Evolutionary conservation across 108 stramenopile species (phyloP), one percentile per base, ranked within the genome.

Genomic region (Bacterosira constricta): DNA sequence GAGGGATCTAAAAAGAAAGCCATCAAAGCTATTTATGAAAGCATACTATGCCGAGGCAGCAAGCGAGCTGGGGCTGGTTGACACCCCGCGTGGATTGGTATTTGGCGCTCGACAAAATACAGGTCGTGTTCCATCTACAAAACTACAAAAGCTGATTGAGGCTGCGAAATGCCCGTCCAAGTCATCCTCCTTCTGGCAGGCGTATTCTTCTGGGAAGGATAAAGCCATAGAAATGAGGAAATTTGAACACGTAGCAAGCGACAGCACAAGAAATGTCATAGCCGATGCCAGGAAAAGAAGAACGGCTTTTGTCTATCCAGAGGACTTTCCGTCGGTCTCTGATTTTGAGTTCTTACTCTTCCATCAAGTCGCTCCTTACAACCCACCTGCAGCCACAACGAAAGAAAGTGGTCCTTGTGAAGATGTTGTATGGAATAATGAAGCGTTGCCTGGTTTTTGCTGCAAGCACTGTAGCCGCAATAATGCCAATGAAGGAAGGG

Each of bases 1-100:
- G n/a, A n/a, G n/a, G n/a, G 56, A 37, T 7, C 21, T 34, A 34
- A 29, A 15, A 34, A 1, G 21, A 18, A 58, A 58, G 56, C 29
- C 21, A 11, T 58, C 56, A 8, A 29, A 58, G 6, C 34, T 34
- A 18, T 58, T 34, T 34, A 12, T 58, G n/a, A 34, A 21, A 58
- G 56, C 56, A n/a, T 58, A 58, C 32, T 58, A 58, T 10, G 34
- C 56, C 6, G 35, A 58, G n/a, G 56, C 56, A 10, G 56, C 56
- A 23, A 58, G 56, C 20, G 56, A 58, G 56, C 31, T 38, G 6
- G 56, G 56, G 36, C 20, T 58, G 29, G 23, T 58, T 58, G 56
- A 58, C 34, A 58, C 56, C 36, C 29, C 29, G 30, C 36, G 34
- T 18, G 56, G 56, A 4, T 58, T 58, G 34, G 21, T 13, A 21